phyloP scores from a whole-genome alignment of 148 eudicot species.

The Chenopodium suecicum region DNA sequence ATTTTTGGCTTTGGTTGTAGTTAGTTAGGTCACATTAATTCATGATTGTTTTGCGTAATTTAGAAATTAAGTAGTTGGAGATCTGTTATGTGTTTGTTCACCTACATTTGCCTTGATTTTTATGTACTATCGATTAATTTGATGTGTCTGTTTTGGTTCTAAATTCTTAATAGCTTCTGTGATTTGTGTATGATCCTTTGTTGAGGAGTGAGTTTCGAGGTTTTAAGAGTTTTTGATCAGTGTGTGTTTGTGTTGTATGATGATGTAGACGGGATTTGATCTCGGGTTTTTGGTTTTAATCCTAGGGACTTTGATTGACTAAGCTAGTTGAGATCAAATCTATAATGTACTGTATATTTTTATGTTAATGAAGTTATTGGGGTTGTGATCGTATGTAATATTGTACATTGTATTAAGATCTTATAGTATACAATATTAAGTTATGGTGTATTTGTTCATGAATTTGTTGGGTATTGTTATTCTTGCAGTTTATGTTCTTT shows the following conservation, averaged over 20 bases:
- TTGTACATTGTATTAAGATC: not conserved
- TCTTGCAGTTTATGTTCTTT: too few relatives aligned
- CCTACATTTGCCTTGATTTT: conserved; percentile 6
- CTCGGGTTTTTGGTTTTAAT: not conserved
- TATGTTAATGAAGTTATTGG: not conserved
- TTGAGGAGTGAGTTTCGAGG: not conserved
- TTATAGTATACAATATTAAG: not conserved
- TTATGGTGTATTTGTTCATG: not conserved
- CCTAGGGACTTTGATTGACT: too few relatives aligned
- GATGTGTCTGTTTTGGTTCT: not conserved
- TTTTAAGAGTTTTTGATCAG: not conserved
- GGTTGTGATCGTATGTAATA: not conserved
- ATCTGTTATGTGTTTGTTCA: conserved; percentile 15
- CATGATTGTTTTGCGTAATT: not conserved
- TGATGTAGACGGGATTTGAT: not conserved
- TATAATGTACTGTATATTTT: not conserved
- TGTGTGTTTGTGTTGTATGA: not conserved
- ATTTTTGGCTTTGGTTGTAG: not conserved
- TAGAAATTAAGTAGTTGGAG: conserved; percentile 2
- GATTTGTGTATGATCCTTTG: conserved; percentile 2
- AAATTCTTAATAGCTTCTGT: not conserved
- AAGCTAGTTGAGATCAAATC: not conserved
- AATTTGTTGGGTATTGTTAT: not conserved
- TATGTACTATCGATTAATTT: not conserved
- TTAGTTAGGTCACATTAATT: not conserved